Base-by-base conservation (phyloP, 768 basidiomycete genomes). In the Termitomyces titanicus region DNA sequence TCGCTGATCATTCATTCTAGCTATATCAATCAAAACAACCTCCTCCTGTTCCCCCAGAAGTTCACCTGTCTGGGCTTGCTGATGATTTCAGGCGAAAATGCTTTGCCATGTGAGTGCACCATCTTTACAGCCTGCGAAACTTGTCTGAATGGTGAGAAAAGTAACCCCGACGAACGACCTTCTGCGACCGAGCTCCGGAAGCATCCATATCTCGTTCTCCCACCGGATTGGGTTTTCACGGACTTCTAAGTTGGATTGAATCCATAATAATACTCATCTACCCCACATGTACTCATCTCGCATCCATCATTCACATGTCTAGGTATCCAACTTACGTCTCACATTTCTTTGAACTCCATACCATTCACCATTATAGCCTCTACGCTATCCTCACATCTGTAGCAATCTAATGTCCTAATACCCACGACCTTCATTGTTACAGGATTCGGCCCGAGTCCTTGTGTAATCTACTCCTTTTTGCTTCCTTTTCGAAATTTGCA, bases 31-130 rank as follows among this genome's bases (percentile, higher is more conserved):
- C 88, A 53, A 86, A 90, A 62, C 80, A 84, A 59, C 86, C 89
- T 25, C 97, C 97, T 9, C 95, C 96, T 3, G 81, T 99, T 5
- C 97, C 96, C 2, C 80, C 86, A 17, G 89, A 92, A 53, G 83
- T 98, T 47, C 72, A 79, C 2, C 72, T 98, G 48, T 86, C 90
- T 18, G 73, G 80, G 24, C 77, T 86, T 47, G 95, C 89, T 10
- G 80, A 89, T 58, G 89, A 96, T 66, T 97, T 99, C 71, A 80
- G 96, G 62, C 76, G 77, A 49, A 85, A 84, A 65, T 98, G 97
- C 71, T 94, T 98, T 66, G 88, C 92, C 3, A 86, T 92, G 92
- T 92, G 66, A 62, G 89, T 71, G 10, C 50, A 31, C 25, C 43
- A 60, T 58, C 24, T 24, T 43, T 18, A 15, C 57, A 9, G 3